These are phyloP conservation scores for Cylindrodendrum hubeiense DNA, from an alignment of 2,329 filamentous ascomycete species.

Conservation along the genomic window DNA sequence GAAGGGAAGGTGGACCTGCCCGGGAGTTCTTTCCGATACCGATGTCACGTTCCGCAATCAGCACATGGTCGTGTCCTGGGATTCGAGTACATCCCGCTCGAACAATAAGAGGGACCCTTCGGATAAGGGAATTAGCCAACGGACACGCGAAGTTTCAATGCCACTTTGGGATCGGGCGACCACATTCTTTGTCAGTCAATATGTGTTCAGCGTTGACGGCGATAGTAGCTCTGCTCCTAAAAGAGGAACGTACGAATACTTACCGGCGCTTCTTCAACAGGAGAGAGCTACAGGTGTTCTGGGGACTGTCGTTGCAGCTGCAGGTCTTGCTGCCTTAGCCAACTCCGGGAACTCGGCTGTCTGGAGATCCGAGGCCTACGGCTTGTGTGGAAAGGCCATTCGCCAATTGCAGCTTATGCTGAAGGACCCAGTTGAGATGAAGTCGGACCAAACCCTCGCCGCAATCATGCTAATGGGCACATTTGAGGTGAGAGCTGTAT, in stretches of 20 bases:
- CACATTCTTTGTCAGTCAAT: constrained; percentile 37
- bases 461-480: constrained; percentile 39
- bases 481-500: constrained; percentile 28
- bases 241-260: constrained; percentile 31
- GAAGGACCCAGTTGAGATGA: constrained; percentile 18
- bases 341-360: constrained; percentile 27
- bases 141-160: constrained; percentile 25
- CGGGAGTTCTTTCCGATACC: constrained; percentile 18
- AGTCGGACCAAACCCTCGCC: constrained; percentile 35
- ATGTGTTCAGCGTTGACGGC: constrained; percentile 8
- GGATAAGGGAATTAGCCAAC: too few relatives aligned
- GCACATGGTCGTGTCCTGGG: too few relatives aligned
- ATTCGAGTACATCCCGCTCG: too few relatives aligned
- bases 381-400: constrained; percentile 32
- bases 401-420: constrained; percentile 25
- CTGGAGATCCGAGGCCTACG: constrained; percentile 34
- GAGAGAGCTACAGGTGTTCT: constrained; percentile 29
- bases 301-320: constrained; percentile 29
- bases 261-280: constrained; percentile 26
- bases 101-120: too few relatives aligned
- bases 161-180: constrained; percentile 28
- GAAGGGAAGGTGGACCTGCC: constrained; percentile 33
- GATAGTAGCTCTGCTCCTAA: neutral
- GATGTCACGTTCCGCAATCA: constrained; percentile 31
- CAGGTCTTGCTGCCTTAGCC: constrained; percentile 37